These are phyloP conservation scores for Terfezia claveryi DNA, from an alignment of 495 filamentous ascomycete species.

Conservation along the genomic window DNA sequence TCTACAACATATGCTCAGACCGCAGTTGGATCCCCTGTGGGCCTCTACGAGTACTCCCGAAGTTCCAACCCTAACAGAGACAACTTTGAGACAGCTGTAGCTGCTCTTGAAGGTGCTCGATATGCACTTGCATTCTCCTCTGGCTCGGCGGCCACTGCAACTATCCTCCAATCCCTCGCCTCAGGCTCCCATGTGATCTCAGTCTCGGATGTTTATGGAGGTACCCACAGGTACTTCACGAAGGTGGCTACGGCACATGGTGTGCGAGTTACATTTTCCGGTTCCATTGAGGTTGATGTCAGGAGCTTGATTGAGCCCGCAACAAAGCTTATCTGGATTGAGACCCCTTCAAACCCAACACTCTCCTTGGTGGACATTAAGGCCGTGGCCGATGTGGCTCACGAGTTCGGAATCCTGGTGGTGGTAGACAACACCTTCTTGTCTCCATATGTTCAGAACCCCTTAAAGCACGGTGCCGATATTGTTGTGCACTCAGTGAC, in stretches of 20 bases:
- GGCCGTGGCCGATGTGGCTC: constrained; percentile 57
- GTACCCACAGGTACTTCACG: constrained; percentile 96
- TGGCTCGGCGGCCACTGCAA: constrained; percentile 82
- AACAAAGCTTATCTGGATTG: constrained; percentile 95
- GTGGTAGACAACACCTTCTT: constrained; percentile 99
- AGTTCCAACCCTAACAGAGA: constrained; percentile 83
- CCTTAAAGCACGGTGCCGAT: constrained; percentile 82
- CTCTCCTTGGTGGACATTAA: constrained; percentile 78
- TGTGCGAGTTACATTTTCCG: constrained; percentile 83
- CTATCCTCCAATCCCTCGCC: constrained; percentile 78
- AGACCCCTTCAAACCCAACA: constrained; percentile 85
- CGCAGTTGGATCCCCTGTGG: constrained; percentile 63
- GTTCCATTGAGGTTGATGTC: constrained; percentile 70
- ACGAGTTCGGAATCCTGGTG: constrained; percentile 71
- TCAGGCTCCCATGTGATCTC: constrained; percentile 84
- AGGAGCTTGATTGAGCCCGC: constrained; percentile 60
- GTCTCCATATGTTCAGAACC: constrained; percentile 88
- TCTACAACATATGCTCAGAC: constrained; percentile 85
- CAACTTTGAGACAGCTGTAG: constrained; percentile 81
- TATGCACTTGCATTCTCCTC: constrained; percentile 90
- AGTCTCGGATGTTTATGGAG: constrained; percentile 92
- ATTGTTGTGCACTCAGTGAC: constrained; percentile 99
- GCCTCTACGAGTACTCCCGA: constrained; percentile 71
- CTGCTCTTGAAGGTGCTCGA: constrained; percentile 75
- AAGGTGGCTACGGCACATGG: constrained; percentile 89